Evolutionary conservation across 1,284 basidiomycete genomes (phyloP).

Genomic region (Meira miltonrushii): DNA sequence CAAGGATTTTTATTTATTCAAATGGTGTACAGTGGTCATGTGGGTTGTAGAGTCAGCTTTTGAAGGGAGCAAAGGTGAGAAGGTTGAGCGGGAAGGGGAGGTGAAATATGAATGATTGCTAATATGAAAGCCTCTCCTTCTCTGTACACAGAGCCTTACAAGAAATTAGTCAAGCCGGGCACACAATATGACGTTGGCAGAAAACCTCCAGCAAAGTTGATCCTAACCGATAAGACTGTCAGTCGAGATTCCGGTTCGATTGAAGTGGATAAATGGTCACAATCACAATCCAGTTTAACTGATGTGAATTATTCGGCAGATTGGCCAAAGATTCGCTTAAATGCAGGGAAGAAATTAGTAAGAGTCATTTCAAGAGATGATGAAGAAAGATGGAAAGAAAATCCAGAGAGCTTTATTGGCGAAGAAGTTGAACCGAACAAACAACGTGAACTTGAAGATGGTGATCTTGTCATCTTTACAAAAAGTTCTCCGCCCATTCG

Average conservation of each 20-base stretch:
- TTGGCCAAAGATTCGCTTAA: constrained; percentile 22
- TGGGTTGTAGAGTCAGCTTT: constrained; percentile 34
- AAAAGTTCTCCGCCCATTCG: constrained; percentile 1
- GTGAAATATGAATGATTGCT: no score
- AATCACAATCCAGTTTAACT: not conserved
- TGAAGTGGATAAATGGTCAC: constrained; percentile 14
- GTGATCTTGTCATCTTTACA: not conserved
- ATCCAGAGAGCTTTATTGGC: constrained; percentile 2
- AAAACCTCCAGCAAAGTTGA: constrained; percentile 37
- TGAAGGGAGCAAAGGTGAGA: constrained; percentile 24
- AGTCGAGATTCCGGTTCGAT: constrained; percentile 25
- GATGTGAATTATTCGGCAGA: constrained; percentile 8
- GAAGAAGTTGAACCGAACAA: not conserved
- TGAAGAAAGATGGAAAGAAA: constrained; percentile 2
- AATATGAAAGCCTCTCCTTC: constrained; percentile 11
- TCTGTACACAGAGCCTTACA: not conserved
- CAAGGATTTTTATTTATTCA: no score
- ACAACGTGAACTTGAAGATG: not conserved
- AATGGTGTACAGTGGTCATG: constrained; percentile 12
- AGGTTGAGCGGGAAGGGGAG: not conserved
- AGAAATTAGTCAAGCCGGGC: constrained; percentile 35
- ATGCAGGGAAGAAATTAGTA: not conserved
- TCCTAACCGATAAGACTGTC: constrained; percentile 38
- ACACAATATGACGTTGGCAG: constrained; percentile 33
- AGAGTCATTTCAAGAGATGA: not conserved